Base-by-base conservation (phyloP, 164 flowering plant genomes). In the Tetrastigma voinierianum region DNA sequence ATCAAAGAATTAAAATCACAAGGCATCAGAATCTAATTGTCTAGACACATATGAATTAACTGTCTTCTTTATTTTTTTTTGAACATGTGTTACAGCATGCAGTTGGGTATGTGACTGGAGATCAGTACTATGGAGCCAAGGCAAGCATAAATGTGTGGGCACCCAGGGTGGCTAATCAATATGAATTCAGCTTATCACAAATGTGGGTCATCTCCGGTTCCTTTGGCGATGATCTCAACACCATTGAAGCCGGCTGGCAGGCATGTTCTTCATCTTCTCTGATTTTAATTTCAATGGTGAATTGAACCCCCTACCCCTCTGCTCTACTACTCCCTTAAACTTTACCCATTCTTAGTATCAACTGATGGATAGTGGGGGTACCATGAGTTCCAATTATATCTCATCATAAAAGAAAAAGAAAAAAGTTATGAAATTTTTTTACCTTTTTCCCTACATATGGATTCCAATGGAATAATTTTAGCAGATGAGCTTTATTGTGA, bases 161-260 rank as follows among this genome's bases (percentile, higher is more conserved):
- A 59, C 94, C 94, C 0, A 45, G 49, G 2, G 90, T 89, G 5
- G 68, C 67, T 1, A 84, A 72, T 61, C 86, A 70, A 21, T 76
- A 84, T 55, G 94, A 89, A 61, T 89, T 89, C 76, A 89, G 94
- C 76, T 62, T 89, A 55, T 89, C 94, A 6, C 94, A 89, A 65
- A 73, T 89, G 71, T 89, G 94, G 94, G 84, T 89, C 49, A 85
- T 87, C 55, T 77, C 91, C 11, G 94, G 94, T 52, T 85, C 90
- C 2, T 89, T 89, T 63, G 88, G 86, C 1, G 77, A 78, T 59
- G 91, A 89, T 74, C 91, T 93, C 59, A 93, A 93, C 81, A 93
- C 97, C 73, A 93, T 93, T 76, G 98, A 93, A 87, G 94, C 97
- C 64, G 98, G 98, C 69, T 93, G 97, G 98, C 98, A 93, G 96